Base-by-base conservation (phyloP, 169 alveolate species). In the Cryptosporidium viatorum region DNA sequence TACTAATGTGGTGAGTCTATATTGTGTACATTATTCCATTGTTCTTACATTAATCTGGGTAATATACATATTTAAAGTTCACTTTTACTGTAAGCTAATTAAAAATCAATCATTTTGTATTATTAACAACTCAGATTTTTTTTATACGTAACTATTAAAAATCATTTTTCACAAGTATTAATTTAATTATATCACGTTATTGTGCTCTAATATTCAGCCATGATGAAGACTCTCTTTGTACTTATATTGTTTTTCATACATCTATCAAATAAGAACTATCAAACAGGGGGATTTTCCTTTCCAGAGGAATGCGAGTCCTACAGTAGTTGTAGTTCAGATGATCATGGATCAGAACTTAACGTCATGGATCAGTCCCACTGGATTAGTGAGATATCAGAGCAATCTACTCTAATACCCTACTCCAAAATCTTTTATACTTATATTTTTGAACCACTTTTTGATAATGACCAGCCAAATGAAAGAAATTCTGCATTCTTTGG, bases 311-410 rank as follows among this genome's bases (percentile, higher is more conserved):
- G 51, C 39, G 89, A 62, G 26, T 62, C 80, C 6, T 59, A 60
- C 26, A 80, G 80, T 39, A 80, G 89, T 26, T 80, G 75, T 41
- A 37, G 69, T 23, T 23, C 74, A 33, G 89, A 80, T 23, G 89
- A 80, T 12, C 75, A 59, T 21, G 68, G 80, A 59, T 41, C 75
- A 31, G 89, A 80, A 12, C 65, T 65, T 2, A 37, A 41, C 14
- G 69, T 69, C 5, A 23, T 59, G 35, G 89, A 80, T 29, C 75
- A 62, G 39, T 60, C 33, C 39, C 68, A 80, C 4, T 80, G 89
- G 89, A 60, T 45, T 26, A 48, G 39, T 33, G 74, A 60, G n/a
- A 26, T 62, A 18, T 50, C 59, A n/a, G 69, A 80, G 23, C 75
- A 59, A 41, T 58, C 74, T 6, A 80, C 89, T 23, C 70, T 80